Base-by-base conservation (phyloP, 2,329 filamentous ascomycete species). In the Aspergillus sp. region DNA sequence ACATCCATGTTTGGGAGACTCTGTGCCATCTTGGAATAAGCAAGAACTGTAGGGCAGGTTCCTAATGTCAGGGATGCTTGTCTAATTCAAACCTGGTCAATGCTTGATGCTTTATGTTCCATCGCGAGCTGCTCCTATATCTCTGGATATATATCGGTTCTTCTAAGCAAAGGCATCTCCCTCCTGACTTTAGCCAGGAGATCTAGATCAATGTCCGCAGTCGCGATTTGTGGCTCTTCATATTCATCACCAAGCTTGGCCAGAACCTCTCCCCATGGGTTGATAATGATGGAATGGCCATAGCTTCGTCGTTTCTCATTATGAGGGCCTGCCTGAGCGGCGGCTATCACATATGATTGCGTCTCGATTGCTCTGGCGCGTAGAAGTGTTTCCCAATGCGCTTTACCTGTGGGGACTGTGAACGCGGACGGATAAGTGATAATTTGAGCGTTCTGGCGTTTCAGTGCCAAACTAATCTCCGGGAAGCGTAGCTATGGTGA, bases 371-470 rank as follows among this genome's bases (percentile, higher is more conserved):
- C 94, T 51, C 94, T 83, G 3, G 92, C 88, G 30, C 91, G 83
- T 15, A 97, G 81, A 6, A 98, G 79, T 2, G 87, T 82, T 71
- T 92, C 88, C 94, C 94, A 98, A 78, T 97, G 94, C 1, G 91
- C 91, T 60, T 82, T 83, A 0, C 94, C 94, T 0, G 94, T 97
- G 1, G 90, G 87, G 0, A 96, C 84, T 0, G 93, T 97, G 73
- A 97, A 98, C 4, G 94, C 94, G 6, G 91, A 94, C 0, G 94
- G 94, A 72, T 94, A 97, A 0, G 92, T 87, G 54, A 97, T 81
- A 57, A 97, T 81, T 64, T 97, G 88, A 1, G 92, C 92, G 23
- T 84, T 82, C 59, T 87, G 85, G 7, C 85, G 79, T 30, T 86
- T 85, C 19, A 96, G 83, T 1, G 87, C 83, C 9, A 95, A 76